Evolutionary conservation across 345 rosid genomes (phyloP).

Genomic region (Sapria himalayana): DNA sequence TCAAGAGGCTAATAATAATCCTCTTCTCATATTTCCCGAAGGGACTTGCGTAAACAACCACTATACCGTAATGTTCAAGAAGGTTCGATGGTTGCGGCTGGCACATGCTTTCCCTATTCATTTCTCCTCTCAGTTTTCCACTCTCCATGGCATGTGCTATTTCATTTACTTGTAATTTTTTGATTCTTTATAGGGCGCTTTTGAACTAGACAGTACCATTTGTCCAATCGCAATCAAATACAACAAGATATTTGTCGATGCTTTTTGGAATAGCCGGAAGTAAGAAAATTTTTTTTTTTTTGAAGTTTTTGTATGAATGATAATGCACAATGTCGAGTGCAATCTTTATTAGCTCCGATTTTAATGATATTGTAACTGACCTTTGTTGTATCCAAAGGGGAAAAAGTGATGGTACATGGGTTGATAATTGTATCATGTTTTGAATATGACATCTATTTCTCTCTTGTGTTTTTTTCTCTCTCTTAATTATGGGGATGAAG

Average conservation of each 20-base stretch:
- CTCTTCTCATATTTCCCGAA: slow-evolving; percentile 96
- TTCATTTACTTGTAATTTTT: slow-evolving; percentile 5
- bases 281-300: slow-evolving; percentile 14
- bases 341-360: too few relatives aligned
- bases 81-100: slow-evolving; percentile 32
- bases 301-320: background rate
- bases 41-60: slow-evolving; percentile 95
- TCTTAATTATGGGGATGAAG: too few relatives aligned
- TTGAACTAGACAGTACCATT: slow-evolving; percentile 85
- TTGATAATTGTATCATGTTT: too few relatives aligned
- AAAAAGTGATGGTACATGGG: too few relatives aligned
- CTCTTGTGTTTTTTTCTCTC: too few relatives aligned
- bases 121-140: slow-evolving; percentile 4
- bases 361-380: too few relatives aligned
- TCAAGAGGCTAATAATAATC: slow-evolving; percentile 73
- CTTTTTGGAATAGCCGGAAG: slow-evolving; percentile 99
- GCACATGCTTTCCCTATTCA: background rate
- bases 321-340: too few relatives aligned
- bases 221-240: slow-evolving; percentile 95
- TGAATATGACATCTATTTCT: too few relatives aligned
- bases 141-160: background rate
- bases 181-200: slow-evolving; percentile 58
- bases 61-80: slow-evolving; percentile 95
- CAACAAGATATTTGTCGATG: slow-evolving; percentile 93
- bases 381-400: too few relatives aligned